phyloP scores from a whole-genome alignment of 257 asterid species.

The Solanum chaucha region DNA sequence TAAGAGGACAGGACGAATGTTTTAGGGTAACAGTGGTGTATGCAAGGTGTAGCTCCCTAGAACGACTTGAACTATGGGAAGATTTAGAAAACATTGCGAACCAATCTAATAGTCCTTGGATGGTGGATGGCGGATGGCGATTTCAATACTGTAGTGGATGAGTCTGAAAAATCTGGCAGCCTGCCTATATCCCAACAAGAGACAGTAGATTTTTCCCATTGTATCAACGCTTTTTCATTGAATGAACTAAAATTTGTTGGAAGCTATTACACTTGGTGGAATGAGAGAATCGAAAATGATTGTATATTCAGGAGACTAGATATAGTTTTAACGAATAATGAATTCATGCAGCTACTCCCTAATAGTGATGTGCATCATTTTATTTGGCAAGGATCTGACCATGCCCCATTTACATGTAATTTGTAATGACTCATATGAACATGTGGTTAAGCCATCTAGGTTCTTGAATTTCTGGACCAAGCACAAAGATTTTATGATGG shows the following conservation, averaged over 20 bases:
- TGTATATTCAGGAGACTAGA: background rate
- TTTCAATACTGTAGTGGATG: background rate
- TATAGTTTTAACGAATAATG: no score
- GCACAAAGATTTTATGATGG: no score
- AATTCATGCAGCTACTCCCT: no score
- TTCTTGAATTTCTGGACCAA: background rate
- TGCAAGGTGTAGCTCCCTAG: background rate
- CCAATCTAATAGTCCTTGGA: background rate
- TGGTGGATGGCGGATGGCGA: accelerated
- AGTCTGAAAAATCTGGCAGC: no score
- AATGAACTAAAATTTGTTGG: background rate
- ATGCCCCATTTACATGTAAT: background rate
- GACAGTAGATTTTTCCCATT: no score
- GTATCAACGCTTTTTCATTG: no score
- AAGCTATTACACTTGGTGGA: background rate
- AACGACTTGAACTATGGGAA: background rate
- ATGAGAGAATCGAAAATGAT: no score
- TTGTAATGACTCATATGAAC: background rate
- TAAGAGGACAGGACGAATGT: accelerated
- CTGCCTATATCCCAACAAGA: background rate
- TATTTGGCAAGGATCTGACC: background rate
- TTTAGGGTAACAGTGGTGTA: background rate
- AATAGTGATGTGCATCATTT: background rate
- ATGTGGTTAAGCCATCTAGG: no score
- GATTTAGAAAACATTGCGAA: no score